These are phyloP conservation scores for Podila verticillata DNA, from an alignment of 192 early-diverging fungal genomes.

Conservation along the genomic window DNA sequence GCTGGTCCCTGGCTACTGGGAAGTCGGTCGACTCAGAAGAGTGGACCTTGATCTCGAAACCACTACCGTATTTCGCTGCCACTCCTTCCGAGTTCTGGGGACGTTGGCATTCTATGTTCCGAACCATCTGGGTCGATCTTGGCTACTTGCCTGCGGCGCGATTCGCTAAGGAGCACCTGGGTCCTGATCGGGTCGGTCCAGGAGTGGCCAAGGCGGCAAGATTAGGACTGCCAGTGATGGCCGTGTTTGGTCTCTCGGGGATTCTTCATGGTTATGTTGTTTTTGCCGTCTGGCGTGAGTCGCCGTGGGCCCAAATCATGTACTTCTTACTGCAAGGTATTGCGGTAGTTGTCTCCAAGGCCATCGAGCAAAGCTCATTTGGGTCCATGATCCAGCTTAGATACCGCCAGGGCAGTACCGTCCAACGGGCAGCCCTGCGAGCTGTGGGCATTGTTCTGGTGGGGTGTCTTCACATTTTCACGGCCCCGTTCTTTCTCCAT, in stretches of 20 bases:
- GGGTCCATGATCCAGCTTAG: not conserved
- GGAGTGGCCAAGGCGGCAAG: not conserved
- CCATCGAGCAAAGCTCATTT: not conserved
- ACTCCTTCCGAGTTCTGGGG: not conserved
- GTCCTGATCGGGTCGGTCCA: not conserved
- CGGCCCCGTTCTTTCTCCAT: not conserved
- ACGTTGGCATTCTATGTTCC: not conserved
- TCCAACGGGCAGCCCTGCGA: not conserved
- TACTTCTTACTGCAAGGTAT: constrained; percentile 3
- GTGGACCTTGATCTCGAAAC: not conserved
- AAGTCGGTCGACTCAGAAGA: not conserved
- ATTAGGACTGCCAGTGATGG: constrained; percentile 3
- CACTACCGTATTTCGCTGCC: not conserved
- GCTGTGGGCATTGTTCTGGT: constrained; percentile 2
- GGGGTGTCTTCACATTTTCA: not conserved
- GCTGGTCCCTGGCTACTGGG: not conserved
- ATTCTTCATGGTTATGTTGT: constrained; percentile 5
- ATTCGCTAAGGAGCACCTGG: not conserved
- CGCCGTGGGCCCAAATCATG: not conserved
- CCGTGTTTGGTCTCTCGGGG: not conserved
- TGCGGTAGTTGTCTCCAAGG: not conserved
- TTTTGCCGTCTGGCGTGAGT: not conserved
- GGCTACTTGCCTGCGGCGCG: not conserved
- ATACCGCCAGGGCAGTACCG: not conserved
- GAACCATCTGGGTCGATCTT: not conserved